These are phyloP conservation scores for Colletotrichum zoysiae DNA, from an alignment of 2,329 filamentous ascomycete genomes.

Conservation along the genomic window DNA sequence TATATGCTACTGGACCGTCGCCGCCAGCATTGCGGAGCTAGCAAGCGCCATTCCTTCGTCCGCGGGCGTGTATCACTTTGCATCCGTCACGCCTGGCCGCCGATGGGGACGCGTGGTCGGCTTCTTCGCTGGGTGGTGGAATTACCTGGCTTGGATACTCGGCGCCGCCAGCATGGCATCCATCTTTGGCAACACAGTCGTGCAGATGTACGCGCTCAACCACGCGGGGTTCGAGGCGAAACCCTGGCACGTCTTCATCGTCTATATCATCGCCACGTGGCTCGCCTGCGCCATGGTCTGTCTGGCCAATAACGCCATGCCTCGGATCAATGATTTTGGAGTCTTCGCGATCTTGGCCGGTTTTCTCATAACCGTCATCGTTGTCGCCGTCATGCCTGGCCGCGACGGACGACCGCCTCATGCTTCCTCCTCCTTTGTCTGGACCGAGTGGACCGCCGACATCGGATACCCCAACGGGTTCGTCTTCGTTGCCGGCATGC, in stretches of 20 bases:
- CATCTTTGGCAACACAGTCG: conserved; percentile 56
- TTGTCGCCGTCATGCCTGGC: conserved; percentile 65
- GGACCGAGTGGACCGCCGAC: conserved; percentile 54
- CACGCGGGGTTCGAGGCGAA: conserved; percentile 53
- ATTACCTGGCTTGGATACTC: conserved; percentile 57
- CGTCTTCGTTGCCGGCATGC: conserved; percentile 57
- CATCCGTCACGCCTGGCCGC: conserved; percentile 67
- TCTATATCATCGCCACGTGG: conserved; percentile 57
- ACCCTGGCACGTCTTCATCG: conserved; percentile 59
- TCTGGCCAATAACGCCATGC: conserved; percentile 67
- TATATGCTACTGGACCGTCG: conserved; percentile 69
- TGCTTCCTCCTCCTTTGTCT: conserved; percentile 54
- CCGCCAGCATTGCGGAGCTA: conserved; percentile 70
- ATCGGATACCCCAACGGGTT: conserved; percentile 58
- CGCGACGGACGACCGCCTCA: conserved; percentile 48
- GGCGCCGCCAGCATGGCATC: conserved; percentile 56
- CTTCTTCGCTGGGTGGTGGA: conserved; percentile 62
- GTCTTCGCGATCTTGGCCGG: conserved; percentile 65
- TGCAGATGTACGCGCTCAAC: conserved; percentile 59
- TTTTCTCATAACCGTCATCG: conserved; percentile 66
- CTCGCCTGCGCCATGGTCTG: conserved; percentile 57
- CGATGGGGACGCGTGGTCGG: conserved; percentile 63
- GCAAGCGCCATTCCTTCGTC: conserved; percentile 72
- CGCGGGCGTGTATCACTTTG: conserved; percentile 73
- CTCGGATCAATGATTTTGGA: conserved; percentile 65